These are phyloP conservation scores for Hypoxylon fragiforme DNA, from an alignment of 495 filamentous ascomycete genomes.

Conservation along the genomic window DNA sequence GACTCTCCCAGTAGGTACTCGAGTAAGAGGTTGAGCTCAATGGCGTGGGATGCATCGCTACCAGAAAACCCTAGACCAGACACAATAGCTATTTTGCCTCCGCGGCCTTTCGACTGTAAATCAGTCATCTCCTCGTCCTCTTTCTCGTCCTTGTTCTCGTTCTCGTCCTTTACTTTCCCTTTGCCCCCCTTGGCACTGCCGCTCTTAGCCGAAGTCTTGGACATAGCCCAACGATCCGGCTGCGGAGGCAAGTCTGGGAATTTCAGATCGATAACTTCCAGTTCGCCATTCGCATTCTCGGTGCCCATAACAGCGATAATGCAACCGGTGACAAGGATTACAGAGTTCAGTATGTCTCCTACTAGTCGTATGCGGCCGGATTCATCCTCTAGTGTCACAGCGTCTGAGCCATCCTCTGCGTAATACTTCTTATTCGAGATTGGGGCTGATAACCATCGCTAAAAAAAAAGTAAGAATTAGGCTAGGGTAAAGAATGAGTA, in stretches of 20 bases:
- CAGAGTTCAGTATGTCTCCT: conserved; percentile 63
- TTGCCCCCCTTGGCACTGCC: conserved; percentile 19
- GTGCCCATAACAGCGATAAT: conserved; percentile 91
- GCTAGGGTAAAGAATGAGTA: neutral
- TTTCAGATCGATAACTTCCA: conserved; percentile 87
- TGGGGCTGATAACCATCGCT: conserved; percentile 88
- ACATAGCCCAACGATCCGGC: conserved; percentile 71
- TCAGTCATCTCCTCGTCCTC: conserved; percentile 51
- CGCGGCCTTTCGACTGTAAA: conserved; percentile 36
- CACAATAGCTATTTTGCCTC: conserved; percentile 80
- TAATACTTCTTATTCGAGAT: conserved; percentile 77
- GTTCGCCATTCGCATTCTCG: conserved; percentile 87
- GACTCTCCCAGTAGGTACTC: conserved; percentile 90
- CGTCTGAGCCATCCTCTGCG: conserved; percentile 58
- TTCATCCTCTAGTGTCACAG: conserved; percentile 92
- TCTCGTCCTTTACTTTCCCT: conserved; percentile 33
- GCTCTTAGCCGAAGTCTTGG: conserved; percentile 34
- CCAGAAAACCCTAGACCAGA: conserved; percentile 85
- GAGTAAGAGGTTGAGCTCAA: conserved; percentile 74
- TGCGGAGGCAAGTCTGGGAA: conserved; percentile 84
- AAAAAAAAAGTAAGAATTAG: neutral
- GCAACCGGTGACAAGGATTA: conserved; percentile 84
- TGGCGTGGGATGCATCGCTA: conserved; percentile 64
- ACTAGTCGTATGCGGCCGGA: conserved; percentile 86
- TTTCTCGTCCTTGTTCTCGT: too few relatives aligned